Percentiles rank a stretch among this genome's conserved stretches.
Conservation (phyloP, 495 filamentous ascomycete genomes). For the Penicillium roqueforti region DNA sequence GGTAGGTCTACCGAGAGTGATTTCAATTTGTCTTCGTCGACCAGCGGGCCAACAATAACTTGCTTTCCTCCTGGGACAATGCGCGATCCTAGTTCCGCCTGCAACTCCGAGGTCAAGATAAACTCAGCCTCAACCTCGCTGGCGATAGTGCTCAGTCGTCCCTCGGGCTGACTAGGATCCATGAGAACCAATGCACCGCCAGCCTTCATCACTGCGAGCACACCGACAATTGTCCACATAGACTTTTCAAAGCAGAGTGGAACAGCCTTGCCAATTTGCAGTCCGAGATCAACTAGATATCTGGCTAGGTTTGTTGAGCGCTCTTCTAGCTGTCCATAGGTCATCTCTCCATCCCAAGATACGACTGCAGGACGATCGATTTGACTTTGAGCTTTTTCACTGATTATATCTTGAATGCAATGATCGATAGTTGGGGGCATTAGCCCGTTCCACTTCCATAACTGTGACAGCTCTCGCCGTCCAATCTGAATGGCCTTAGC, state of each 20-base stretch:
- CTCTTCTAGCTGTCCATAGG: neutral
- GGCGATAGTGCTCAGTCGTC: slow-evolving; percentile 26
- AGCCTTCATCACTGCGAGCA: slow-evolving; percentile 43
- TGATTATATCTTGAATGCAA: slow-evolving; percentile 3
- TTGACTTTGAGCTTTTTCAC: neutral
- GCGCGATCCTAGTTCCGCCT: neutral
- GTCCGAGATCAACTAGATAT: neutral
- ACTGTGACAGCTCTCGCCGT: neutral
- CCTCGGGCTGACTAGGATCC: slow-evolving; percentile 32
- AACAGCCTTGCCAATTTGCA: slow-evolving; percentile 12
- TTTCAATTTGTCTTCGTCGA: neutral
- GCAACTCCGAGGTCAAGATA: slow-evolving; percentile 12
- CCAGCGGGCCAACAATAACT: neutral
- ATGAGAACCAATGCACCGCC: slow-evolving; percentile 41
- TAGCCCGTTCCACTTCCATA: slow-evolving; percentile 1
- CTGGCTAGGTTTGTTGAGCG: neutral
- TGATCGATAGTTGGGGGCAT: neutral
- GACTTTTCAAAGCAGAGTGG: slow-evolving; percentile 45
- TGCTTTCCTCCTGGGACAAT: slow-evolving; percentile 6
- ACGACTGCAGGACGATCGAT: neutral
- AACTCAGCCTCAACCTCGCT: slow-evolving; percentile 15
- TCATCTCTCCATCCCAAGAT: slow-evolving; percentile 5
- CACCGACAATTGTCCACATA: slow-evolving; percentile 38
- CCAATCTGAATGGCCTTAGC: neutral
- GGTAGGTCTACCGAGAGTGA: slow-evolving; percentile 1